Conservation (phyloP, 768 basidiomycete genomes). For the Lactarius tabidus region DNA sequence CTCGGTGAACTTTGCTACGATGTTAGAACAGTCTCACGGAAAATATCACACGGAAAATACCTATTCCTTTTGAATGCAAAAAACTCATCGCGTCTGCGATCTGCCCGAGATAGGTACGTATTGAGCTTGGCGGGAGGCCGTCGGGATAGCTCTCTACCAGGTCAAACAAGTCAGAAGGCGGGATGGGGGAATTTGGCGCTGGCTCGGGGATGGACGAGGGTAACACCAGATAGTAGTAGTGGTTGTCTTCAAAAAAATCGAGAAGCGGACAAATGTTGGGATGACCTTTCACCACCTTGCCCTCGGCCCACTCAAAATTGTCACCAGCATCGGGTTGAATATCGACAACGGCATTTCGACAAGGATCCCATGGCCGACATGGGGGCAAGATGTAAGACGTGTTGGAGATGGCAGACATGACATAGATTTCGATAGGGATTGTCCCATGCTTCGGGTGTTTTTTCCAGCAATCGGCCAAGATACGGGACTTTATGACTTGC, state of each 20-base stretch:
- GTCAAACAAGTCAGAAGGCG: slow-evolving; percentile 88
- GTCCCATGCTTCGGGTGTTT: slow-evolving; percentile 92
- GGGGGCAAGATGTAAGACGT: slow-evolving; percentile 75
- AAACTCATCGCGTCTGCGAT: slow-evolving; percentile 89
- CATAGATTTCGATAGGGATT: slow-evolving; percentile 96
- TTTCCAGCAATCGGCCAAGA: slow-evolving; percentile 99
- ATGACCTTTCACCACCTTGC: slow-evolving; percentile 76
- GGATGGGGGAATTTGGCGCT: slow-evolving; percentile 46
- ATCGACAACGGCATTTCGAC: slow-evolving; percentile 37
- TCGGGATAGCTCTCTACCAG: slow-evolving; percentile 86
- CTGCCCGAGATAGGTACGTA: slow-evolving; percentile 87
- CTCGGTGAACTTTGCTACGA: slow-evolving; percentile 71
- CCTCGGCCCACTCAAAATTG: slow-evolving; percentile 59
- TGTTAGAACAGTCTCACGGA: slow-evolving; percentile 8
- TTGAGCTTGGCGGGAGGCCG: slow-evolving; percentile 69
- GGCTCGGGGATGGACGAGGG: slow-evolving; percentile 68
- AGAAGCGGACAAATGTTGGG: slow-evolving; percentile 93
- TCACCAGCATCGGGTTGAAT: slow-evolving; percentile 24
- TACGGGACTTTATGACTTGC: slow-evolving; percentile 97
- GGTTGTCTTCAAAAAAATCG: slow-evolving; percentile 95
- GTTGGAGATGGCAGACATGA: slow-evolving; percentile 86
- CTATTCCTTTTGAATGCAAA: slow-evolving; percentile 87
- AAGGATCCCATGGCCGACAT: slow-evolving; percentile 81
- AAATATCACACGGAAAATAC: slow-evolving; percentile 38
- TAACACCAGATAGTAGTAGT: slow-evolving; percentile 93